Evolutionary conservation across 805 yeast genomes (phyloP).

Genomic region (Yamadazyma takamatsuzukensis): DNA sequence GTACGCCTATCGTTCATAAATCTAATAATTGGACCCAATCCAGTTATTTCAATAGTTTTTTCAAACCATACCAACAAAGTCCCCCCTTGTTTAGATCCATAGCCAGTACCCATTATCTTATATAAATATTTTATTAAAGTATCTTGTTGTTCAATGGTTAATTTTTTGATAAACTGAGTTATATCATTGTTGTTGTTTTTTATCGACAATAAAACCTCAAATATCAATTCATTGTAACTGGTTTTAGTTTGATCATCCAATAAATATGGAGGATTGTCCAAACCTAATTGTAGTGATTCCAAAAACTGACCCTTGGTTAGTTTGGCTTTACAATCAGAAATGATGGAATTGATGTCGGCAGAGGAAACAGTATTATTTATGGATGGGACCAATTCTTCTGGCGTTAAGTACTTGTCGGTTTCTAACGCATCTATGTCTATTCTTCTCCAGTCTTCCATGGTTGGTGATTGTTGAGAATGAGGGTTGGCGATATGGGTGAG

Average conservation of each 20-base stretch:
- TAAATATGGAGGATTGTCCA: conserved; percentile 80
- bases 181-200: conserved; percentile 67
- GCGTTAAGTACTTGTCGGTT: conserved; percentile 68
- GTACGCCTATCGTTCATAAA: conserved; percentile 83
- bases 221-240: conserved; percentile 43
- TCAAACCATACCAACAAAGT: conserved; percentile 88
- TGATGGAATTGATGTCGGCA: conserved; percentile 51
- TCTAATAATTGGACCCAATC: conserved; percentile 85
- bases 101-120: conserved; percentile 74
- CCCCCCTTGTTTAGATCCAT: conserved; percentile 85
- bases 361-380: conserved; percentile 36
- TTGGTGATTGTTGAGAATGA: neutral
- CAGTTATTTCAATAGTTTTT: conserved; percentile 77
- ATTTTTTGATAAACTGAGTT: conserved; percentile 51
- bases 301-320: conserved; percentile 69
- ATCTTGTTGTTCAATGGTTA: conserved; percentile 66
- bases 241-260: conserved; percentile 57
- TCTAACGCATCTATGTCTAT: conserved; percentile 91
- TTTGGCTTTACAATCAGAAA: conserved; percentile 56
- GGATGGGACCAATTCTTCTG: conserved; percentile 59
- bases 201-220: conserved; percentile 59
- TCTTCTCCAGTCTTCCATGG: conserved; percentile 84
- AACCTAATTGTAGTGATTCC: conserved; percentile 61
- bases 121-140: conserved; percentile 79
- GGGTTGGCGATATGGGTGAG: too few species aligned